These are phyloP conservation scores for Starmerella geochares DNA, from an alignment of 805 yeast species.

Conservation along the genomic window DNA sequence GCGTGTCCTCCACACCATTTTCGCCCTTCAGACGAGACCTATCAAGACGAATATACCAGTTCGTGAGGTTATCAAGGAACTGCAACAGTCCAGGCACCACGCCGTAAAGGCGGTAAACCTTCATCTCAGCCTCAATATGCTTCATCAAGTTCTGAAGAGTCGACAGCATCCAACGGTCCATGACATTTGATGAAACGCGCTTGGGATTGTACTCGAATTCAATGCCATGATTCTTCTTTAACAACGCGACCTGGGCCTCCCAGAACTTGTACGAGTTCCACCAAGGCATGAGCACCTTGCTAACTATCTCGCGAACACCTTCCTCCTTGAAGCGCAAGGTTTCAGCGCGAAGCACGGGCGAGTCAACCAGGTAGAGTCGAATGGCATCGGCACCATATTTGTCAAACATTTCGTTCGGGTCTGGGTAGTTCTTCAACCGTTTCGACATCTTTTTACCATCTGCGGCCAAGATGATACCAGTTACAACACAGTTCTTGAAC, in stretches of 20 bases:
- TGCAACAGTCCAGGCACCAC: slow-evolving; percentile 87
- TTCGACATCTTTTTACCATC: slow-evolving; percentile 99
- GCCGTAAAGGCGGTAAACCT: slow-evolving; percentile 78
- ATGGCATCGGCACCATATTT: slow-evolving; percentile 97
- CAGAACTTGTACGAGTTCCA: slow-evolving; percentile 95
- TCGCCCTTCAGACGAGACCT: slow-evolving; percentile 97
- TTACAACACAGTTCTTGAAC: slow-evolving; percentile 85
- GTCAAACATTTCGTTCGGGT: slow-evolving; percentile 70
- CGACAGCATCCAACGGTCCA: slow-evolving; percentile 96
- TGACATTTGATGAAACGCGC: slow-evolving; percentile 66
- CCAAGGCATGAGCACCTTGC: slow-evolving; percentile 95
- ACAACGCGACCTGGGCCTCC: slow-evolving; percentile 82
- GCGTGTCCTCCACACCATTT: slow-evolving; percentile 72
- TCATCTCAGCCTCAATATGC: slow-evolving; percentile 84
- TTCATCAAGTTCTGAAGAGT: slow-evolving; percentile 86
- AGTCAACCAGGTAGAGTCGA: slow-evolving; percentile 88
- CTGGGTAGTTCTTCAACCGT: slow-evolving; percentile 95
- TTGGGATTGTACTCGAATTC: slow-evolving; percentile 64
- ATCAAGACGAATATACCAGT: slow-evolving; percentile 98
- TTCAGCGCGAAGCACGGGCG: slow-evolving; percentile 96
- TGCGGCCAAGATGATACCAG: slow-evolving; percentile 92
- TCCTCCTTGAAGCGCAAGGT: slow-evolving; percentile 94
- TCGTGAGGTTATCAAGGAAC: slow-evolving; percentile 88
- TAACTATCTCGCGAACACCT: slow-evolving; percentile 95
- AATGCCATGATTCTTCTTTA: slow-evolving; percentile 60